These are phyloP conservation scores for Fusarium concolor DNA, from an alignment of 2,329 filamentous ascomycete species.

Conservation along the genomic window DNA sequence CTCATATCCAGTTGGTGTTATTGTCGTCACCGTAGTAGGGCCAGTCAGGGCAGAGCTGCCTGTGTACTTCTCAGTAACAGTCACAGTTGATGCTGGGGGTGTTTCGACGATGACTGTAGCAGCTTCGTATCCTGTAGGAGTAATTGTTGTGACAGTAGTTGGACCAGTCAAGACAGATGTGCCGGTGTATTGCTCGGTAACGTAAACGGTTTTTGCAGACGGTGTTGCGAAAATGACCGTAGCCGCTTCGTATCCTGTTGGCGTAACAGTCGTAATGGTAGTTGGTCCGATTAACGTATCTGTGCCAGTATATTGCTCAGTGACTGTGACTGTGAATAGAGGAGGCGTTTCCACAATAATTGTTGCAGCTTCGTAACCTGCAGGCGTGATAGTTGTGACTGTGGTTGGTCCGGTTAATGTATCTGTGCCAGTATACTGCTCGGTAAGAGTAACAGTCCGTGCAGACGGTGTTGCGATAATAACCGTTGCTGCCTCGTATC, in stretches of 20 bases:
- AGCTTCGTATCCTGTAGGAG: neutral
- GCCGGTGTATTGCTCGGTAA: neutral
- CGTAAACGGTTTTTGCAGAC: neutral
- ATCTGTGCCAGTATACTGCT: neutral
- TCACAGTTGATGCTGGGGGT: neutral
- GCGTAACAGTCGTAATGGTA: neutral
- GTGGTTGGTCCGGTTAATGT: neutral
- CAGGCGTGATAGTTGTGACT: neutral
- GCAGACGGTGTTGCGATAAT: neutral
- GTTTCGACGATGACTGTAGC: slow-evolving; percentile 7
- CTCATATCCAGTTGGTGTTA: neutral
- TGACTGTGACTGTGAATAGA: neutral
- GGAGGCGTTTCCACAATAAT: slow-evolving; percentile 3
- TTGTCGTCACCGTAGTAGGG: neutral
- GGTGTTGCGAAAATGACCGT: slow-evolving; percentile 3
- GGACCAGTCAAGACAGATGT: neutral
- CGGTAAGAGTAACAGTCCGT: neutral
- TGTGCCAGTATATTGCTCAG: neutral
- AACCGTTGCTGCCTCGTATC: neutral
- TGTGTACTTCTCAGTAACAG: neutral
- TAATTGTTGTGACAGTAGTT: neutral
- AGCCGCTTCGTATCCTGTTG: neutral
- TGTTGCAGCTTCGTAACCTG: neutral
- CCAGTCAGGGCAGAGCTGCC: neutral
- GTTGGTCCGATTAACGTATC: neutral